Percentiles rank a stretch among this genome's conserved stretches.
These are phyloP conservation scores for Ploettnerulaceae sp. DNA, from an alignment of 2,329 filamentous ascomycete species.

Conservation along the genomic window DNA sequence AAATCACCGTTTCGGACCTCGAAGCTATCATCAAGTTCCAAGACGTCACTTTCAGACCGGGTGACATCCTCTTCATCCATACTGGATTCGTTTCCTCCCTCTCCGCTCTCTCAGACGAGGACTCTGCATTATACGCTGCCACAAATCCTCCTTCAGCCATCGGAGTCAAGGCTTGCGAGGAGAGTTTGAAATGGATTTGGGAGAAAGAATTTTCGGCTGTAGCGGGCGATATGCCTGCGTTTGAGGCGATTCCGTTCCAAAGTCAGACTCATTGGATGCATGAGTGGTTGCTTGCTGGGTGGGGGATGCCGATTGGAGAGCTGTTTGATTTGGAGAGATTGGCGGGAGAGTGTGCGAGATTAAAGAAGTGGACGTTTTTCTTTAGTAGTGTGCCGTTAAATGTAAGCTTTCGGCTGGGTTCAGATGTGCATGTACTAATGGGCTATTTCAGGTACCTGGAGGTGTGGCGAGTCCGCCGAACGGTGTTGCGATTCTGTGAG, in stretches of 20 bases:
- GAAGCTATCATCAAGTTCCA: conserved; percentile 29
- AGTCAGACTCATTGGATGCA: conserved; percentile 28
- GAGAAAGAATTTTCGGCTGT: conserved; percentile 40
- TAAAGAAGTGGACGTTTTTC: conserved; percentile 54
- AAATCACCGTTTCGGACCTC: conserved; percentile 28
- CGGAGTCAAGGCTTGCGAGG: conserved; percentile 43
- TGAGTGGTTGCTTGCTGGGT: conserved; percentile 32
- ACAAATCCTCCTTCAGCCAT: conserved; percentile 34
- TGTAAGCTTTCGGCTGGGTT: too few species aligned
- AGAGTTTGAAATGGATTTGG: conserved; percentile 41
- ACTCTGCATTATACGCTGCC: conserved; percentile 35
- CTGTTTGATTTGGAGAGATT: conserved; percentile 33
- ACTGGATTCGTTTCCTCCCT: conserved; percentile 42
- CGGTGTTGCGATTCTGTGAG: conserved; percentile 28
- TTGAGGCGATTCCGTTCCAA: conserved; percentile 36
- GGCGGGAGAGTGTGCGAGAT: conserved; percentile 44
- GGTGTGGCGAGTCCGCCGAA: conserved; percentile 27
- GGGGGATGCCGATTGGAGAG: conserved; percentile 34
- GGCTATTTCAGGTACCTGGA: too few species aligned
- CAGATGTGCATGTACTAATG: too few species aligned
- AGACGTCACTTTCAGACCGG: conserved; percentile 35
- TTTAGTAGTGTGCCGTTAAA: conserved; percentile 57
- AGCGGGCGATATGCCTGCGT: conserved; percentile 41
- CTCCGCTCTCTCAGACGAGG: conserved; percentile 36
- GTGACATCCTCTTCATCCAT: conserved; percentile 48